A percentile compares a stretch with the other conserved stretches of the same genome.
Evolutionary conservation across 768 basidiomycete genomes (phyloP).

Genomic region (Lenzites betulinus): DNA sequence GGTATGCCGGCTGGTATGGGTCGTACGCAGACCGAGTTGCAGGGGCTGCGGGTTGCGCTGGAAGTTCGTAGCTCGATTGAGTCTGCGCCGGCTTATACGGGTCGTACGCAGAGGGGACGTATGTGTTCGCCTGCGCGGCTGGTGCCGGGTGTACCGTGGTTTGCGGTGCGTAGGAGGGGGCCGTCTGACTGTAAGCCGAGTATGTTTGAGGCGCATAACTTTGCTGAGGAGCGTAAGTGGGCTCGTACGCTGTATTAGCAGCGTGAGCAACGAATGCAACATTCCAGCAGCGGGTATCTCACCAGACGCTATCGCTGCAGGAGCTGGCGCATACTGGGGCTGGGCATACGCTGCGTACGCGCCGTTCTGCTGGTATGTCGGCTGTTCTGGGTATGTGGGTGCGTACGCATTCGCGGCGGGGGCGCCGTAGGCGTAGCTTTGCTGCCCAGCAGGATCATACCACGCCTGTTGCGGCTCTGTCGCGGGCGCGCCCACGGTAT

Average conservation of each 20-base stretch:
- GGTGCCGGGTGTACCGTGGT: conserved; percentile 19
- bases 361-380: conserved; percentile 13
- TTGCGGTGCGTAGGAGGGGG: conserved; percentile 25
- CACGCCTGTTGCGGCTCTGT: conserved; percentile 14
- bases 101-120: conserved; percentile 29
- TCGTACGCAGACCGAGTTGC: conserved; percentile 16
- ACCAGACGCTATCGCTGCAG: conserved; percentile 8
- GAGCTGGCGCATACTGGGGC: conserved; percentile 8
- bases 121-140: conserved; percentile 21
- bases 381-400: conserved; percentile 7
- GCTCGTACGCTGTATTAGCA: conserved; percentile 7
- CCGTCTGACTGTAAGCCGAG: conserved; percentile 6
- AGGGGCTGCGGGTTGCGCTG: conserved; percentile 27
- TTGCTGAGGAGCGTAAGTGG: conserved; percentile 8
- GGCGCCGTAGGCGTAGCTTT: conserved; percentile 11
- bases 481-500: not conserved
- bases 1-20: conserved; percentile 21
- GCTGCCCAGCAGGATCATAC: conserved; percentile 18
- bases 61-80: conserved; percentile 27
- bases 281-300: not conserved
- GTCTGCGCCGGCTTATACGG: conserved; percentile 27
- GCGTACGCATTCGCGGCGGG: conserved; percentile 11
- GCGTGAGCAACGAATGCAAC: not conserved
- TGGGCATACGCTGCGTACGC: conserved; percentile 12
- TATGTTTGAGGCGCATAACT: conserved; percentile 18